These are phyloP conservation scores for Aspergillus hortae DNA, from an alignment of 2,329 filamentous ascomycete genomes.

Conservation along the genomic window DNA sequence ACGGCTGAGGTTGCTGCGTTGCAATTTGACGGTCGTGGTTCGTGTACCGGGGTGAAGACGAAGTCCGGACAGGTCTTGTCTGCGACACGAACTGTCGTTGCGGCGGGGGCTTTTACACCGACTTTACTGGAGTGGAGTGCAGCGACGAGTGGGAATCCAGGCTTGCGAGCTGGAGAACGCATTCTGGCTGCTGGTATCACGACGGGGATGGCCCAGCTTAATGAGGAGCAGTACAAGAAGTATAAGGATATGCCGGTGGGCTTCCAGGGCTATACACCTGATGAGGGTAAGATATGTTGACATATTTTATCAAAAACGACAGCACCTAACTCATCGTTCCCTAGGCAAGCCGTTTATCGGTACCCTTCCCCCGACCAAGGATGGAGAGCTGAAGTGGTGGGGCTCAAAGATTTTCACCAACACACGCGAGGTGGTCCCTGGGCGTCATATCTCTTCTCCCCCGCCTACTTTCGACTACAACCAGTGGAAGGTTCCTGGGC, in stretches of 20 bases:
- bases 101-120: slow-evolving; percentile 32
- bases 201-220: slow-evolving; percentile 46
- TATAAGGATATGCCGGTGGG: slow-evolving; percentile 44
- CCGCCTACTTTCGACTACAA: slow-evolving; percentile 54
- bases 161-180: slow-evolving; percentile 50
- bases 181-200: slow-evolving; percentile 49
- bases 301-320: neutral
- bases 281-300: slow-evolving; percentile 21
- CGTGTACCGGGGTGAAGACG: slow-evolving; percentile 31
- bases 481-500: slow-evolving; percentile 59
- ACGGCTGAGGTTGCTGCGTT: slow-evolving; percentile 33
- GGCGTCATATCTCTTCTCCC: slow-evolving; percentile 55
- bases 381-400: slow-evolving; percentile 56
- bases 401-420: slow-evolving; percentile 59
- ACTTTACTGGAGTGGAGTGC: slow-evolving; percentile 46
- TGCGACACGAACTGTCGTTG: slow-evolving; percentile 26
- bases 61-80: slow-evolving; percentile 20
- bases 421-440: slow-evolving; percentile 51
- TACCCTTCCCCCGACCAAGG: slow-evolving; percentile 52
- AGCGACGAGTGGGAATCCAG: slow-evolving; percentile 25
- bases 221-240: slow-evolving; percentile 32
- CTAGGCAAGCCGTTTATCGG: slow-evolving; percentile 55
- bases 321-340: slow-evolving; percentile 11
- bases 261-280: slow-evolving; percentile 44
- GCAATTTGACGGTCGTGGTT: slow-evolving; percentile 49